phyloP scores from a whole-genome alignment of 345 rosid genomes.

The Garcia nutans region DNA sequence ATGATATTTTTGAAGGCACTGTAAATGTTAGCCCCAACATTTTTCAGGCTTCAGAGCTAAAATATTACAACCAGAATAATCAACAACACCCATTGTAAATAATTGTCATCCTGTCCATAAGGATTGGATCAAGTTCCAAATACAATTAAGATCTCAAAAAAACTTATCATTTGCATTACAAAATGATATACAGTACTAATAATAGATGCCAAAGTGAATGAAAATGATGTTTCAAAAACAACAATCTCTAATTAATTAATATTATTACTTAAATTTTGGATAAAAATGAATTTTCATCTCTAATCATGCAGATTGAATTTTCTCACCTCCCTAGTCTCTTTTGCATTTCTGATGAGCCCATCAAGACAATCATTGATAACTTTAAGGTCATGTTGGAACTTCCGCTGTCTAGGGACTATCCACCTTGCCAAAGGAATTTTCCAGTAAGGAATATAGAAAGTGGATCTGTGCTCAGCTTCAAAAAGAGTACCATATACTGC shows the following conservation, averaged over 20 bases:
- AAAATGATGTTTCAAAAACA: neutral
- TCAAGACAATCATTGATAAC: conserved; percentile 91
- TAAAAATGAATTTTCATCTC: neutral
- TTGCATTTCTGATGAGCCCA: conserved; percentile 88
- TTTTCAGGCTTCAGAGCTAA: neutral
- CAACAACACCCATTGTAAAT: neutral
- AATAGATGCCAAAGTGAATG: neutral
- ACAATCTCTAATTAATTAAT: neutral
- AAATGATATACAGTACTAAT: neutral
- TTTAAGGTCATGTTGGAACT: conserved; percentile 80
- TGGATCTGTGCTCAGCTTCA: conserved; percentile 97
- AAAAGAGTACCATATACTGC: conserved; percentile 97
- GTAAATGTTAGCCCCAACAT: neutral
- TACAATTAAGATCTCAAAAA: neutral
- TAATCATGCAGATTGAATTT: neutral
- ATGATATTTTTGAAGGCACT: too few species aligned
- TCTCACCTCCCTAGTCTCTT: conserved; percentile 82
- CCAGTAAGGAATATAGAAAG: conserved; percentile 94
- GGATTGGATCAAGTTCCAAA: too few species aligned
- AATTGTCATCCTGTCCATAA: too few species aligned
- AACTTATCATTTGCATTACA: neutral
- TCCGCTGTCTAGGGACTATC: conserved; percentile 88
- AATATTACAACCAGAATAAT: neutral
- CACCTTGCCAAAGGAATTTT: conserved; percentile 85
- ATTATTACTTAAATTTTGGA: neutral